phyloP scores from a whole-genome alignment of 305 asterid genomes.

The Fraxinus velutina region DNA sequence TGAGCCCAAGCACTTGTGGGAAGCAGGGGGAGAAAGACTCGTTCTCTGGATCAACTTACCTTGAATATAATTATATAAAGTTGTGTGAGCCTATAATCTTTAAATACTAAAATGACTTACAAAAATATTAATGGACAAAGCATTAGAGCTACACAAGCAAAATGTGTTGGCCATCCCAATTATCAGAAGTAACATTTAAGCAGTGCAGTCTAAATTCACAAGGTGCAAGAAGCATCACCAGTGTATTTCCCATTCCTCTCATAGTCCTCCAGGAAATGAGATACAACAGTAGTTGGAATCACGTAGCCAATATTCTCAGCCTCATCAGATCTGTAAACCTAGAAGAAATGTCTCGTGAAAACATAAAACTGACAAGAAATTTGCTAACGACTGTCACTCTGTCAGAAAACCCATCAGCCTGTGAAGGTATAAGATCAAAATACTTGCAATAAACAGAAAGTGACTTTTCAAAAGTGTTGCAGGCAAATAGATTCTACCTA shows the following conservation, averaged over 20 bases:
- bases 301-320: constrained; percentile 95
- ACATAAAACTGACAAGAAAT: constrained; percentile 15
- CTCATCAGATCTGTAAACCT: constrained; percentile 98
- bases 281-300: constrained; percentile 87
- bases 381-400: not conserved
- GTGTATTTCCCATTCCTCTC: constrained; percentile 88
- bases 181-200: not conserved
- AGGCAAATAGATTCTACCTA: constrained; percentile 11
- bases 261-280: constrained; percentile 97
- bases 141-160: not conserved
- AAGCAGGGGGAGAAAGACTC: not conserved
- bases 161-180: not conserved
- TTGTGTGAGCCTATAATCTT: not conserved
- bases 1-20: not conserved
- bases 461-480: not conserved
- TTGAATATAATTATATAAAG: not conserved
- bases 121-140: not conserved
- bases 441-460: constrained; percentile 1
- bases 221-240: constrained; percentile 47
- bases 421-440: constrained; percentile 19
- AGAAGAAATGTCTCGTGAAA: constrained; percentile 49
- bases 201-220: constrained; percentile 16
- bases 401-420: constrained; percentile 18
- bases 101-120: not conserved
- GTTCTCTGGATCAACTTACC: not conserved